Conservation (phyloP, 2,329 filamentous ascomycete genomes). For the Colletotrichum trifolii region DNA sequence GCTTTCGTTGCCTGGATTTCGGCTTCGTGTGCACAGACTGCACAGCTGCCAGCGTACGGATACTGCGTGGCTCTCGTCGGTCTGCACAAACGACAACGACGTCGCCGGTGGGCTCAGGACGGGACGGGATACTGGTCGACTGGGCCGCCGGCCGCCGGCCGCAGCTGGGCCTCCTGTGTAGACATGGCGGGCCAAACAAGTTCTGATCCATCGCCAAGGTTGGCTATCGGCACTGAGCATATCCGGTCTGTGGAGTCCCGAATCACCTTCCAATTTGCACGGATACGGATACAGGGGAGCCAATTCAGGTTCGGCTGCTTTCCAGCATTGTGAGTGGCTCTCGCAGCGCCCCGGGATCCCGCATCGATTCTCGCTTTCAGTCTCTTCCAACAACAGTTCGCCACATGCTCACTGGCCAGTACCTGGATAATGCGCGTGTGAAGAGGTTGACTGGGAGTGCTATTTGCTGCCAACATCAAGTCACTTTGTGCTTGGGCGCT, state of each 20-base stretch:
- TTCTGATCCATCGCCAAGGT: conserved; percentile 31
- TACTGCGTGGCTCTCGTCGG: too few species aligned
- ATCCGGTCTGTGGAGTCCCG: conserved; percentile 34
- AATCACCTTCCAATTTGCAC: conserved; percentile 22
- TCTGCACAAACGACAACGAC: too few species aligned
- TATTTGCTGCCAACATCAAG: conserved; percentile 27
- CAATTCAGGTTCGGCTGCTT: conserved; percentile 31
- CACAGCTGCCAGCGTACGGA: too few species aligned
- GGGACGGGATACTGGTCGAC: too few species aligned
- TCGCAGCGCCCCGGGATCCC: conserved; percentile 2
- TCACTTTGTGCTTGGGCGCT: conserved; percentile 2
- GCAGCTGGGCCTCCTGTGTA: conserved; percentile 1
- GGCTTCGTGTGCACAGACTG: too few species aligned
- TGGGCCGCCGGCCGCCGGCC: neutral
- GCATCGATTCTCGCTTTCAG: neutral
- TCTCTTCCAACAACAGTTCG: conserved; percentile 13
- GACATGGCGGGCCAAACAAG: conserved; percentile 27
- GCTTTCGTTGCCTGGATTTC: too few species aligned
- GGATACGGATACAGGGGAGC: conserved; percentile 2
- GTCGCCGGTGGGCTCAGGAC: too few species aligned
- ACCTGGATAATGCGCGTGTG: neutral
- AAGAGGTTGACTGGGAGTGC: conserved; percentile 14
- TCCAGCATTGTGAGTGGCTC: conserved; percentile 21
- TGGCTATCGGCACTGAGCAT: conserved; percentile 34
- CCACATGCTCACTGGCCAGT: conserved; percentile 8